Base-by-base conservation (phyloP, 306 rosid species). In the Senna tora region DNA sequence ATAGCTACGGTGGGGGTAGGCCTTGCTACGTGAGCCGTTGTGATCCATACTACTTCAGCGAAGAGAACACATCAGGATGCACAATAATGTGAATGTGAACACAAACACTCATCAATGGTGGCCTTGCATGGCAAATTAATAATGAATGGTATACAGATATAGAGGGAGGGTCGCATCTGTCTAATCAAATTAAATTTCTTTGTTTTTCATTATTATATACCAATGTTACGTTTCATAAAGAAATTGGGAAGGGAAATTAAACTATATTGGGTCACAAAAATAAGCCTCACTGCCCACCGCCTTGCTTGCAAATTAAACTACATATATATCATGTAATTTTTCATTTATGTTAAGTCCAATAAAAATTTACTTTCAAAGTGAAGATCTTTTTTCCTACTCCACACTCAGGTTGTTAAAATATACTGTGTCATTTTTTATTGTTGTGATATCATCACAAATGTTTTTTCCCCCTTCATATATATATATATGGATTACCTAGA, bases 1-100 rank as follows among this genome's bases (percentile, higher is more conserved):
- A 88, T 32, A 88, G 91, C 28, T 84, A 82, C 33, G 85, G 88
- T n/a, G 89, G 87, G 3, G 77, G 82, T 9, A 62, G 88, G 17
- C 47, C 76, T 4, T 85, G 45, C 57, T 73, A 80, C 0, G 71
- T 8, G 9, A 78, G 77, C 47, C 88, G 77, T 60, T 60, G 66
- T 33, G 66, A 60, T 34, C 66, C 34, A 2, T 60, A 60, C 8
- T 36, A 36, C 46, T 41, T 41, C 46, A 41, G 46, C 46, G 46
- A 41, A 41, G 46, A 41, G 1, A 41, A 41, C 2, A 8, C 46
- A 41, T 41, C 46, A 43, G 49, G 49, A 13, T 43, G 49, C 49
- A 2, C 49, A 43, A 13, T 43, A 0, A 43, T 43, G 49, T 43
- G 46, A 33, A 56, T 30, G 63, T 56, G 41, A 58, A 19, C 45